Evolutionary conservation across 768 basidiomycete genomes (phyloP).

Genomic region (Psilocybe cubensis): DNA sequence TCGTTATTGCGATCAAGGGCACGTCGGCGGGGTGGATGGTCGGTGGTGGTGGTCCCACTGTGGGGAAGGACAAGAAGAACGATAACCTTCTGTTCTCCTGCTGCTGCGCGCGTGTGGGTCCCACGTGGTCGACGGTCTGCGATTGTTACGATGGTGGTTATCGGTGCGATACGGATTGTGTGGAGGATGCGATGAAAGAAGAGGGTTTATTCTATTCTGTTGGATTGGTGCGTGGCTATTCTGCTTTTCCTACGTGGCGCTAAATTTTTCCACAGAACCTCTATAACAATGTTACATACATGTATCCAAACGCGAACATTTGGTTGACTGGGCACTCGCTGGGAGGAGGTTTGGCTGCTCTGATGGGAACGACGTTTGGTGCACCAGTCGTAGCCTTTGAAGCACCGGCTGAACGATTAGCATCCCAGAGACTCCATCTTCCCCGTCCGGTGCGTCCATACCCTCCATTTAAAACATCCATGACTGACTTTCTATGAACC

Average conservation of each 20-base stretch:
- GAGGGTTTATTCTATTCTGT: slow-evolving; percentile 89
- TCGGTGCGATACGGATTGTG: slow-evolving; percentile 80
- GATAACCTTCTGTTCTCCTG: slow-evolving; percentile 97
- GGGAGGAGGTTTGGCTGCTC: slow-evolving; percentile 83
- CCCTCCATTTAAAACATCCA: neutral
- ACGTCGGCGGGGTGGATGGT: slow-evolving; percentile 78
- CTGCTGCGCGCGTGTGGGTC: slow-evolving; percentile 94
- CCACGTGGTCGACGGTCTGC: slow-evolving; percentile 93
- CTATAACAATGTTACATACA: slow-evolving; percentile 88
- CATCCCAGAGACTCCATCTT: slow-evolving; percentile 82
- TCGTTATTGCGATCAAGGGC: slow-evolving; percentile 91
- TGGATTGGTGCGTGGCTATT: slow-evolving; percentile 66
- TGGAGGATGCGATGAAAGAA: slow-evolving; percentile 79
- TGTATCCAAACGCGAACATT: slow-evolving; percentile 89
- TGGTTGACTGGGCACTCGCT: slow-evolving; percentile 87
- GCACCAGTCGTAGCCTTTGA: slow-evolving; percentile 91
- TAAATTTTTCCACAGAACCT: slow-evolving; percentile 59
- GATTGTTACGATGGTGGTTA: slow-evolving; percentile 77
- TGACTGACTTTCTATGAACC: slow-evolving; percentile 6
- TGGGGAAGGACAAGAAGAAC: slow-evolving; percentile 89
- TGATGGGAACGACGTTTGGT: slow-evolving; percentile 92
- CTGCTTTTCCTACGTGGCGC: neutral
- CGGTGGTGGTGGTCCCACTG: slow-evolving; percentile 78
- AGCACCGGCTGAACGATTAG: slow-evolving; percentile 72
- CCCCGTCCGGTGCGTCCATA: slow-evolving; percentile 70